Conservation (phyloP, 129 eudicot species). For the Cynara cardunculus region DNA sequence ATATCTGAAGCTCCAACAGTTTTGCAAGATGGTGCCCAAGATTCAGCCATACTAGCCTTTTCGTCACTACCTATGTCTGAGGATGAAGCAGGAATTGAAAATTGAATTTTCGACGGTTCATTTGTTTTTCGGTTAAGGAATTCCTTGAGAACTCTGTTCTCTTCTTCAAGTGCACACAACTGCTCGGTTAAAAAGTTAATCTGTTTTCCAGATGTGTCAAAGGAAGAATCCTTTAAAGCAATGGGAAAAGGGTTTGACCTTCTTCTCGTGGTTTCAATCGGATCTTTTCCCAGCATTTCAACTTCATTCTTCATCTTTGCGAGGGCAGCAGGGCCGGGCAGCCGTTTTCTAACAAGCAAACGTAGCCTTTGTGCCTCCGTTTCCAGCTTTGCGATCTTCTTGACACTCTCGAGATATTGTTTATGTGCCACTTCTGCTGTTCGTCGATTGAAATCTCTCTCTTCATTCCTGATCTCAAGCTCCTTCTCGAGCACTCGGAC, state of each 20-base stretch:
- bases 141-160: slow-evolving; percentile 65
- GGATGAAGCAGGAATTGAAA: slow-evolving; percentile 36
- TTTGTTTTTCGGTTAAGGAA: slow-evolving; percentile 41
- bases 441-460: slow-evolving; percentile 69
- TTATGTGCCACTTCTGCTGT: slow-evolving; percentile 71
- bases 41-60: slow-evolving; percentile 63
- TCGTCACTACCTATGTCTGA: slow-evolving; percentile 82
- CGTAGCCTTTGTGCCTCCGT: slow-evolving; percentile 84
- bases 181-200: slow-evolving; percentile 55
- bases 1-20: slow-evolving; percentile 59
- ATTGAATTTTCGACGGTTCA: slow-evolving; percentile 37
- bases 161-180: slow-evolving; percentile 59
- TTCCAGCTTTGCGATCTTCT: slow-evolving; percentile 76
- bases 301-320: slow-evolving; percentile 86
- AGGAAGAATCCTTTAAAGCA: slow-evolving; percentile 38
- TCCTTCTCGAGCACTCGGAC: slow-evolving; percentile 78
- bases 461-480: slow-evolving; percentile 90
- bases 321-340: slow-evolving; percentile 91
- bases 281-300: slow-evolving; percentile 60
- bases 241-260: slow-evolving; percentile 42
- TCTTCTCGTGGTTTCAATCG: slow-evolving; percentile 42
- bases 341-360: slow-evolving; percentile 64
- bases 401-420: slow-evolving; percentile 67
- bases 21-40: slow-evolving; percentile 52
- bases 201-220: slow-evolving; percentile 43